A percentile compares a stretch with the other conserved stretches of the same genome.
These are phyloP conservation scores for Fragilariopsis cylindrus DNA, from an alignment of 108 stramenopile species.

Conservation along the genomic window DNA sequence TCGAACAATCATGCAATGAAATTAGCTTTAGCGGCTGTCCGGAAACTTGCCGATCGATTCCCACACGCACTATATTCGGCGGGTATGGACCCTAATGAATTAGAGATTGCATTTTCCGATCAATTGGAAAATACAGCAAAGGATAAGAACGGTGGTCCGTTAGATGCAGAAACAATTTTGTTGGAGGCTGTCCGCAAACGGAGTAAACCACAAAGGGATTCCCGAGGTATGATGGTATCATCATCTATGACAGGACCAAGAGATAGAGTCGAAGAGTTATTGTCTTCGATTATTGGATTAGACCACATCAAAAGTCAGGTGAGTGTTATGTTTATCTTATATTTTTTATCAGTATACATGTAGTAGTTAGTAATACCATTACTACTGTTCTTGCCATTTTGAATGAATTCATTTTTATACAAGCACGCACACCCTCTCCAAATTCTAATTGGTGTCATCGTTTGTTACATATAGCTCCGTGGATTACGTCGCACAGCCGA, in stretches of 20 bases:
- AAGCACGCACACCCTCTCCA: neutral
- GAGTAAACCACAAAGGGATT: constrained; percentile 27
- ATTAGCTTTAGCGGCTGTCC: constrained; percentile 73
- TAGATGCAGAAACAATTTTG: constrained; percentile 65
- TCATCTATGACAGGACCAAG: constrained; percentile 42
- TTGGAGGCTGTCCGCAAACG: constrained; percentile 75
- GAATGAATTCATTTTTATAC: neutral
- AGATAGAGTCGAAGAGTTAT: constrained; percentile 86
- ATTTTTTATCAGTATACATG: neutral
- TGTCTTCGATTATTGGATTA: constrained; percentile 81
- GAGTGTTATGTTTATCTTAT: constrained; percentile 20
- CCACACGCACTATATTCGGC: constrained; percentile 86
- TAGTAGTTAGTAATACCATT: neutral
- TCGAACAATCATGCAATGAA: constrained; percentile 69
- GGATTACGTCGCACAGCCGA: constrained; percentile 84
- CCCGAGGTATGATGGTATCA: constrained; percentile 24
- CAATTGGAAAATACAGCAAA: constrained; percentile 26
- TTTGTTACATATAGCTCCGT: constrained; percentile 38
- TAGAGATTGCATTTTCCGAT: constrained; percentile 85
- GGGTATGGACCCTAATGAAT: constrained; percentile 87
- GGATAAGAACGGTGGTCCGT: constrained; percentile 39
- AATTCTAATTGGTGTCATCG: neutral
- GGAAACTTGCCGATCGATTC: constrained; percentile 84
- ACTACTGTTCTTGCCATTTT: neutral
- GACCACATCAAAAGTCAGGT: constrained; percentile 91